phyloP scores from a whole-genome alignment of 306 rosid species.

The Biancaea sappan region DNA sequence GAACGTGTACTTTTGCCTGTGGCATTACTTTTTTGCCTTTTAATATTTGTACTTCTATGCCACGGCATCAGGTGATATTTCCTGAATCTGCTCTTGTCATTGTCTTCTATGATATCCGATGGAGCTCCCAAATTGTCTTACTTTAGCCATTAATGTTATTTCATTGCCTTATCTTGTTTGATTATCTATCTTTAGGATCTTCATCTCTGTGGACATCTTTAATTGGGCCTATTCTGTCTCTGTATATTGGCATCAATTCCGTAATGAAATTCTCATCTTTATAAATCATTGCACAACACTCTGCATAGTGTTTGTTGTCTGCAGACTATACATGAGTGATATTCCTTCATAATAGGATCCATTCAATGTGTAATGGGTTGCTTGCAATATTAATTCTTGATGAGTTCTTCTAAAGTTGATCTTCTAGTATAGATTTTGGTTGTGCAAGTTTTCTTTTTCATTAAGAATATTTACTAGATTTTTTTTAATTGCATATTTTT shows the following conservation, averaged over 20 bases:
- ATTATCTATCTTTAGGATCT: slow-evolving; percentile 8
- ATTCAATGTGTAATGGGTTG: background rate
- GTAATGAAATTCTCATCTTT: slow-evolving; percentile 4
- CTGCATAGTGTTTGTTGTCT: background rate
- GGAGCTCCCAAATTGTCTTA: background rate
- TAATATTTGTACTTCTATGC: background rate
- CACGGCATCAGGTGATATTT: background rate
- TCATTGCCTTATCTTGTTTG: background rate
- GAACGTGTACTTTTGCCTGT: background rate
- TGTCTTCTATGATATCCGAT: slow-evolving; percentile 2
- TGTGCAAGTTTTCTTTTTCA: background rate
- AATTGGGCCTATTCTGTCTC: background rate
- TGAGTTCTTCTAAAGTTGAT: background rate
- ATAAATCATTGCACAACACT: background rate
- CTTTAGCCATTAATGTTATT: background rate
- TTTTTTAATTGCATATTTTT: background rate
- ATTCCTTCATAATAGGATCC: background rate
- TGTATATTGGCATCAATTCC: slow-evolving; percentile 8
- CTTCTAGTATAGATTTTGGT: background rate
- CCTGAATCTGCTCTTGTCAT: background rate
- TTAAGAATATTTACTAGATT: background rate
- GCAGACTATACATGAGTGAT: background rate
- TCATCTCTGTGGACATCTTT: background rate
- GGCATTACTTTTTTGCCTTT: background rate
- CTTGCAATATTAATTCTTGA: background rate